Evolutionary conservation across 164 flowering plant species (phyloP).

Genomic region (Stephania japonica): DNA sequence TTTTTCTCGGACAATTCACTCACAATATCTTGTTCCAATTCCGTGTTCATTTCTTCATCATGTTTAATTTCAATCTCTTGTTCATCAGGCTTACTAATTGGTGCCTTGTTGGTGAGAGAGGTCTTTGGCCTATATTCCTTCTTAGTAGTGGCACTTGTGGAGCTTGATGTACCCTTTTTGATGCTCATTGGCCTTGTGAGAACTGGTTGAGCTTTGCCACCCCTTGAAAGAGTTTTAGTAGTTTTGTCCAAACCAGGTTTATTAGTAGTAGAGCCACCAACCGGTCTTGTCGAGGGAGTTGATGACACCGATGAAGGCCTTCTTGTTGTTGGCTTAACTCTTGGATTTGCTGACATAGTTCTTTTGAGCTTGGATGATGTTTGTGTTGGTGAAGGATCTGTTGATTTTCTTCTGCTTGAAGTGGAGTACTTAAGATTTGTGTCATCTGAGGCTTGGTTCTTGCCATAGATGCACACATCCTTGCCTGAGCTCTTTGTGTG

Average conservation of each 20-base stretch:
- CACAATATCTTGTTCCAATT: constrained; percentile 14
- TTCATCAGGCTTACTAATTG: neutral
- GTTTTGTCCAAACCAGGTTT: constrained; percentile 18
- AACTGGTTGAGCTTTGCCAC: constrained; percentile 13
- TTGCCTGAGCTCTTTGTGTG: constrained; percentile 37
- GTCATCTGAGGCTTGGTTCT: constrained; percentile 21
- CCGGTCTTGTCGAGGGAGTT: constrained; percentile 15
- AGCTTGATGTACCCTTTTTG: constrained; percentile 14
- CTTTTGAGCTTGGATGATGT: constrained; percentile 17
- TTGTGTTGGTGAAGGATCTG: constrained; percentile 34
- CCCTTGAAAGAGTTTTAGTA: constrained; percentile 8
- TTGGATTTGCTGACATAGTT: constrained; percentile 3
- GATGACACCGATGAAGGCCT: constrained; percentile 16
- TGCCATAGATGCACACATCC: constrained; percentile 25
- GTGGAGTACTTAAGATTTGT: constrained; percentile 5
- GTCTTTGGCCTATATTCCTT: constrained; percentile 7
- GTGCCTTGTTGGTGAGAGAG: neutral
- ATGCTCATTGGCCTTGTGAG: constrained; percentile 7
- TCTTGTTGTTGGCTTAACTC: neutral
- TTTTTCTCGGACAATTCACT: constrained; percentile 4
- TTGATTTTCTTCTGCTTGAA: constrained; percentile 31
- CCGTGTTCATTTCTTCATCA: constrained; percentile 14
- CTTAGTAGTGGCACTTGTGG: neutral
- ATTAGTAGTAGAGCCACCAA: neutral
- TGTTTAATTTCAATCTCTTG: neutral